These are phyloP conservation scores for Trametes sp. DNA, from an alignment of 1,284 basidiomycete genomes.

Conservation along the genomic window DNA sequence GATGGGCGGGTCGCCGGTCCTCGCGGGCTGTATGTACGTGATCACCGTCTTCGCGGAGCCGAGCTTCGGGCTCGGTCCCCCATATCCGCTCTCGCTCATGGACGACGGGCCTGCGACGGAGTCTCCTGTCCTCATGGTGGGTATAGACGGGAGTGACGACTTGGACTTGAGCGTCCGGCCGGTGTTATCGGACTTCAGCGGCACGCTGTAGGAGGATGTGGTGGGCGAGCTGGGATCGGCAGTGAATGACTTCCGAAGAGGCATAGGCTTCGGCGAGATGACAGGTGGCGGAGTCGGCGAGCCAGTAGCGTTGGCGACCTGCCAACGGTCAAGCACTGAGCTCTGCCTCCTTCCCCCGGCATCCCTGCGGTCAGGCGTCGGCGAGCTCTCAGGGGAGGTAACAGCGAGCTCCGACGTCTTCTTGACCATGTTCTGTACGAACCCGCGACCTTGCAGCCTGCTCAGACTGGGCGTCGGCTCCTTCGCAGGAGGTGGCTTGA, in stretches of 20 bases:
- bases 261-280: conserved; percentile 47
- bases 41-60: conserved; percentile 60
- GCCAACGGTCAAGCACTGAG: conserved; percentile 77
- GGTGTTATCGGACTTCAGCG: conserved; percentile 35
- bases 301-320: conserved; percentile 33
- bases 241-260: conserved; percentile 53
- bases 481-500: conserved; percentile 62
- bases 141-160: conserved; percentile 38
- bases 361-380: conserved; percentile 34
- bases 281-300: conserved; percentile 34
- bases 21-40: conserved; percentile 58
- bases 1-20: conserved; percentile 53
- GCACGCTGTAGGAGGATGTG: conserved; percentile 30
- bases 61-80: conserved; percentile 40
- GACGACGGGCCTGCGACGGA: conserved; percentile 28
- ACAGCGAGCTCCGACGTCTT: conserved; percentile 61
- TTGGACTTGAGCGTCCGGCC: conserved; percentile 34
- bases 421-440: conserved; percentile 82
- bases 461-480: conserved; percentile 83
- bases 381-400: conserved; percentile 18
- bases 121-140: conserved; percentile 29
- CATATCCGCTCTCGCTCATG: conserved; percentile 34
- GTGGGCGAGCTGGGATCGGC: conserved; percentile 37
- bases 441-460: conserved; percentile 81
- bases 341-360: conserved; percentile 35